Evolutionary conservation across 2,329 filamentous ascomycete genomes (phyloP).

Genomic region (Cercospora zeae-maydis): DNA sequence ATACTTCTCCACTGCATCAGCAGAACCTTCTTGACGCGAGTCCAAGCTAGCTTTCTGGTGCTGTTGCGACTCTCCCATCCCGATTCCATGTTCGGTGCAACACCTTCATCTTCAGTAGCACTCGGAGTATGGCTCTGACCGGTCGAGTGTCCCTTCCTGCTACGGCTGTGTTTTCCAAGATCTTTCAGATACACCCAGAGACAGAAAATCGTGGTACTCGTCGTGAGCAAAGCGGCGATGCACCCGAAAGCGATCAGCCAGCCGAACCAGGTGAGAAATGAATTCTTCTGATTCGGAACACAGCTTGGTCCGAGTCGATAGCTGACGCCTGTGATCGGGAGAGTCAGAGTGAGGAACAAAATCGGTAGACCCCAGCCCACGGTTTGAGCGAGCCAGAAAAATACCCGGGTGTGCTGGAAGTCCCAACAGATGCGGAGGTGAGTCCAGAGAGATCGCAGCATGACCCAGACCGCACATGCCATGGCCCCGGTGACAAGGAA

Average conservation of each 20-base stretch:
- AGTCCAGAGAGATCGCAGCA: slow-evolving; percentile 47
- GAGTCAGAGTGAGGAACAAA: slow-evolving; percentile 44
- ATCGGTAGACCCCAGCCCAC: slow-evolving; percentile 33
- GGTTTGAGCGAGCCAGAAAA: slow-evolving; percentile 35
- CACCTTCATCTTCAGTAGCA: background rate
- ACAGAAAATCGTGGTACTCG: slow-evolving; percentile 38
- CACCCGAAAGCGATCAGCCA: slow-evolving; percentile 39
- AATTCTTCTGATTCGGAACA: slow-evolving; percentile 67
- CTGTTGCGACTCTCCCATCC: slow-evolving; percentile 5
- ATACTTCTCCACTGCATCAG: slow-evolving; percentile 82
- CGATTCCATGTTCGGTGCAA: slow-evolving; percentile 7
- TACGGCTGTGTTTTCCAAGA: slow-evolving; percentile 5
- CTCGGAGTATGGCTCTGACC: background rate
- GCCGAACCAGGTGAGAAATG: slow-evolving; percentile 38
- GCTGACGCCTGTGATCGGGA: slow-evolving; percentile 37
- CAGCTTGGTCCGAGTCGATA: slow-evolving; percentile 72
- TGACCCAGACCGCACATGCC: slow-evolving; percentile 79
- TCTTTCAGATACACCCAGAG: slow-evolving; percentile 35
- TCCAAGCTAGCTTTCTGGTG: slow-evolving; percentile 45
- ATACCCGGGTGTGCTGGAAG: slow-evolving; percentile 31
- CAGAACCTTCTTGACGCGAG: slow-evolving; percentile 69
- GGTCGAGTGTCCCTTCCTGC: background rate
- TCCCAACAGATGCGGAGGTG: slow-evolving; percentile 42
- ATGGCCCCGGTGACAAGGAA: slow-evolving; percentile 78
- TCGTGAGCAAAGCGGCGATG: slow-evolving; percentile 35